A percentile compares a stretch with the other conserved stretches of the same genome.
phyloP scores from a whole-genome alignment of 129 eudicot species.

The Lactuca sativa region DNA sequence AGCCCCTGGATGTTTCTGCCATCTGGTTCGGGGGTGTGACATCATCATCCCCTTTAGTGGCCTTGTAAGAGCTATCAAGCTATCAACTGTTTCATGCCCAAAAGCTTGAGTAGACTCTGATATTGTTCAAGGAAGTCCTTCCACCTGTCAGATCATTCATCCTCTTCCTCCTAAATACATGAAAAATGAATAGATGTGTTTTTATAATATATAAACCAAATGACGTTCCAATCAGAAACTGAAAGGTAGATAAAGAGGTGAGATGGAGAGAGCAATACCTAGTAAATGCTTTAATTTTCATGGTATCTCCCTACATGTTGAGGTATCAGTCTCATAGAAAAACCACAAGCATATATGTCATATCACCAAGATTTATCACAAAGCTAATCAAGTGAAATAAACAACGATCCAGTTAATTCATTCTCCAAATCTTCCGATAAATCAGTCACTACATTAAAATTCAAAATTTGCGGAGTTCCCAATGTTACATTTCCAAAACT shows the following conservation, averaged over 20 bases:
- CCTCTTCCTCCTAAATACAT: slow-evolving; percentile 78
- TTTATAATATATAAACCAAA: neutral
- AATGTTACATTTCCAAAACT: neutral
- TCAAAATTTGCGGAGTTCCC: neutral
- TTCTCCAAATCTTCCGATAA: neutral
- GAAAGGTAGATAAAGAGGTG: neutral
- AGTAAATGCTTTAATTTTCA: slow-evolving; percentile 86
- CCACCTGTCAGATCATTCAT: slow-evolving; percentile 95
- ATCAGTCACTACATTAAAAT: neutral
- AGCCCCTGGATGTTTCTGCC: too few relatives aligned
- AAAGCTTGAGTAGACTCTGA: slow-evolving; percentile 50
- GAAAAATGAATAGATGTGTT: neutral
- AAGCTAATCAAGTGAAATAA: neutral
- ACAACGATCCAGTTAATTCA: neutral
- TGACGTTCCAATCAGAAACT: neutral
- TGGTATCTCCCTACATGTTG: slow-evolving; percentile 88
- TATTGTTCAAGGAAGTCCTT: slow-evolving; percentile 63
- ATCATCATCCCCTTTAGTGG: slow-evolving; percentile 27
- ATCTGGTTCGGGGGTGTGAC: too few relatives aligned
- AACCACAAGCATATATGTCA: slow-evolving; percentile 90
- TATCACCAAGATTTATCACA: neutral
- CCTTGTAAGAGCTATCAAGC: slow-evolving; percentile 11
- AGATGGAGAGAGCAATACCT: slow-evolving; percentile 45
- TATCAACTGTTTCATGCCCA: slow-evolving; percentile 27
- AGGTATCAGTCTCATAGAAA: slow-evolving; percentile 65